These are phyloP conservation scores for Ascoidea asiatica DNA, from an alignment of 805 yeast genomes.

Conservation along the genomic window DNA sequence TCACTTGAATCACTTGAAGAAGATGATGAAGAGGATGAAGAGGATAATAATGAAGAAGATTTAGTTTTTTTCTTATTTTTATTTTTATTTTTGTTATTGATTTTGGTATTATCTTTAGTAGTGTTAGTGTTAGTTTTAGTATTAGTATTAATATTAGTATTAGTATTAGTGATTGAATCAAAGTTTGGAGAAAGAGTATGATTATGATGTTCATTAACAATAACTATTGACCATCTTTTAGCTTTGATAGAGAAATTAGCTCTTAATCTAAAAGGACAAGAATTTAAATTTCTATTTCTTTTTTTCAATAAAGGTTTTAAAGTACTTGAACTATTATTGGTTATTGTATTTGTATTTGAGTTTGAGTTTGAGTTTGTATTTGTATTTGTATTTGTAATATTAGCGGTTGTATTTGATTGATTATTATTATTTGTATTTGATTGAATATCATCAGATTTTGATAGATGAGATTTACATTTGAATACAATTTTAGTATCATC, in stretches of 20 bases:
- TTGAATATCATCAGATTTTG: constrained; percentile 13
- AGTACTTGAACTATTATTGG: constrained; percentile 3
- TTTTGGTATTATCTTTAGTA: no score
- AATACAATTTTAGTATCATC: constrained; percentile 19
- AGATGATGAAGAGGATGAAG: neutral
- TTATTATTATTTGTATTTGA: constrained; percentile 8
- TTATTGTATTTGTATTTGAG: neutral
- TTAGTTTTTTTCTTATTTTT: no score
- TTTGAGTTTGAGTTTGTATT: no score
- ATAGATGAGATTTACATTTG: constrained; percentile 16
- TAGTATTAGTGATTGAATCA: neutral
- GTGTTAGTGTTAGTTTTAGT: neutral
- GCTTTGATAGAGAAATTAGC: constrained; percentile 44
- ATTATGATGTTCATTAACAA: constrained; percentile 46
- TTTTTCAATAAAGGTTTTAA: constrained; percentile 6
- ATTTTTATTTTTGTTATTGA: no score
- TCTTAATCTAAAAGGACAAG: constrained; percentile 51
- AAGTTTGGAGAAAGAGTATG: constrained; percentile 22
- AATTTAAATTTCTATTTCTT: constrained; percentile 1
- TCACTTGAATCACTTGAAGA: neutral
- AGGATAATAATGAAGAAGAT: neutral
- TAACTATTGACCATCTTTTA: constrained; percentile 44
- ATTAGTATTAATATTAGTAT: neutral
- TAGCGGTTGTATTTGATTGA: no score
- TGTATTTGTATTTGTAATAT: no score